These are phyloP conservation scores for Myxozyma melibiosi DNA, from an alignment of 805 yeast species.

Conservation along the genomic window DNA sequence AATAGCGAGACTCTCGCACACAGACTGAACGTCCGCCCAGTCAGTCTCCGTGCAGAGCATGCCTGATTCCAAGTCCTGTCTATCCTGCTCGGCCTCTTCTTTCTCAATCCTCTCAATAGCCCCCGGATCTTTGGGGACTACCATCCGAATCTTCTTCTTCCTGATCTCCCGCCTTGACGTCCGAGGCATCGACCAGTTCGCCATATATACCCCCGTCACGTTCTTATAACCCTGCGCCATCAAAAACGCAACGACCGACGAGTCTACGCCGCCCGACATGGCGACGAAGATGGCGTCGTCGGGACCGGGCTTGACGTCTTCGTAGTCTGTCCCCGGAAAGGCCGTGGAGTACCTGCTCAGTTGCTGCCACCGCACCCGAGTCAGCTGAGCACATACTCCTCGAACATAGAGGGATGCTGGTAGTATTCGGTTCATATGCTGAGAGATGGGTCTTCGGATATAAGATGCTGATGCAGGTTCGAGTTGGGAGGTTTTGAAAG, in stretches of 20 bases:
- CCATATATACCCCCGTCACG: constrained; percentile 87
- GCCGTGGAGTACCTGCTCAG: too few species aligned
- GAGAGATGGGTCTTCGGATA: too few species aligned
- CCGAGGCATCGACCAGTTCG: constrained; percentile 66
- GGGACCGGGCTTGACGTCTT: constrained; percentile 13
- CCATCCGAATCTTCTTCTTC: background rate
- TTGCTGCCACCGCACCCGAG: background rate
- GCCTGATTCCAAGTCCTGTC: constrained; percentile 16
- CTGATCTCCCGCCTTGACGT: constrained; percentile 20
- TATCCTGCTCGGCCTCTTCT: constrained; percentile 10
- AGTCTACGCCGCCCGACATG: constrained; percentile 97
- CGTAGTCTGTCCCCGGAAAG: background rate
- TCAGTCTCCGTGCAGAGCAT: constrained; percentile 63
- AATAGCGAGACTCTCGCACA: constrained; percentile 62
- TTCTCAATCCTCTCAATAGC: background rate
- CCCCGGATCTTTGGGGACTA: constrained; percentile 1
- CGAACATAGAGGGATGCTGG: too few species aligned
- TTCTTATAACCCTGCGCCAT: constrained; percentile 52
- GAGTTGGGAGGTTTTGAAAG: too few species aligned
- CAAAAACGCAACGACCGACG: constrained; percentile 81
- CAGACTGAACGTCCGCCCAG: constrained; percentile 78
- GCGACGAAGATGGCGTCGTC: constrained; percentile 62
- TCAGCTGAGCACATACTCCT: background rate
- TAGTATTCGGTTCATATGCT: too few species aligned
- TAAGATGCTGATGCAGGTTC: too few species aligned